Conservation (phyloP, 2,329 filamentous ascomycete genomes). For the Colletotrichum tabaci region DNA sequence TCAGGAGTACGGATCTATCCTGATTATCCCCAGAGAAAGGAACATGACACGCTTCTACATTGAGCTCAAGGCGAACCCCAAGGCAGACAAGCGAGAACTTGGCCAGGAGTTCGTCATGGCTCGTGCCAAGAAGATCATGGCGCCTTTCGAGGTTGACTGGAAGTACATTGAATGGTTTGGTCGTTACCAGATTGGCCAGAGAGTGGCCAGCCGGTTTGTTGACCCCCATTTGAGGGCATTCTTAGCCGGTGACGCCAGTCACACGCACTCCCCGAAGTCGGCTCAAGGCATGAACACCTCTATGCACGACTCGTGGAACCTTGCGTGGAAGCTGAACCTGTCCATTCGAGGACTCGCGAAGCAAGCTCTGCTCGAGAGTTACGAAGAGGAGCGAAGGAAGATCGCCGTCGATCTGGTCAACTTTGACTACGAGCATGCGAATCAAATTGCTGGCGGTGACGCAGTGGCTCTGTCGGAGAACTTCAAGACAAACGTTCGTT, state of each 20-base stretch:
- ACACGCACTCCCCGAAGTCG: conserved; percentile 81
- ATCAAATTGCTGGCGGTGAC: conserved; percentile 74
- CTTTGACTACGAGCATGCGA: conserved; percentile 72
- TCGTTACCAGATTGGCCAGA: conserved; percentile 79
- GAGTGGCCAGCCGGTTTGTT: conserved; percentile 79
- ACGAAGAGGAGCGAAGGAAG: conserved; percentile 74
- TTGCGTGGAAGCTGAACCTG: conserved; percentile 67
- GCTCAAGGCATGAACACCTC: conserved; percentile 78
- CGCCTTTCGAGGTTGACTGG: conserved; percentile 71
- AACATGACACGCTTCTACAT: conserved; percentile 79
- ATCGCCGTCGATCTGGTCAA: conserved; percentile 72
- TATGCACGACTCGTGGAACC: conserved; percentile 74
- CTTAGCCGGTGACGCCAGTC: conserved; percentile 78
- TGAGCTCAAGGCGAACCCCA: conserved; percentile 65
- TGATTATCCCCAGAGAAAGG: conserved; percentile 81
- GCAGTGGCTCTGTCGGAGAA: conserved; percentile 75
- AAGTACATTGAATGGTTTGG: conserved; percentile 79
- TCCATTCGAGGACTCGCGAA: conserved; percentile 70
- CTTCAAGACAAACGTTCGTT: conserved; percentile 79
- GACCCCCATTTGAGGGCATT: conserved; percentile 75
- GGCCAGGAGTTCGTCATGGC: conserved; percentile 80
- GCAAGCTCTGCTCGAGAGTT: conserved; percentile 70
- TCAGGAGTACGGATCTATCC: conserved; percentile 76
- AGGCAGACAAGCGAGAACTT: conserved; percentile 58
- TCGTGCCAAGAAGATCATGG: conserved; percentile 73